A percentile compares a stretch with the other conserved stretches of the same genome.
Evolutionary conservation across 306 rosid species (phyloP).

Genomic region (Vachellia collinsii): DNA sequence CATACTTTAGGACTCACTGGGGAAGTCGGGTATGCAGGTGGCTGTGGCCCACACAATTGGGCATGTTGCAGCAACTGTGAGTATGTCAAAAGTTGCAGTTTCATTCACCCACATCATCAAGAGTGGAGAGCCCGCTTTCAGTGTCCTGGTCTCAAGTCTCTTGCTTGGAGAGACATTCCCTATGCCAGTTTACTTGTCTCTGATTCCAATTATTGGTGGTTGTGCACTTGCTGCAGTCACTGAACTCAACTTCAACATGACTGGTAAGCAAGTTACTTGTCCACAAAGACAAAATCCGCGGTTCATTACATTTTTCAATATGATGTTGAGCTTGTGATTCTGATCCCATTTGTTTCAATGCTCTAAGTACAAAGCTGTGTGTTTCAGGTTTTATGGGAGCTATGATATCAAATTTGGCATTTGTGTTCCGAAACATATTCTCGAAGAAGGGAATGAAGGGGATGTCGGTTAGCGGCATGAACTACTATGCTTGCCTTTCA

Average conservation of each 20-base stretch:
- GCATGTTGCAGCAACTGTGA: constrained; percentile 92
- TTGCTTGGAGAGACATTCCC: constrained; percentile 74
- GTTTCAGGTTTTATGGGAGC: constrained; percentile 86
- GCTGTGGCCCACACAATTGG: constrained; percentile 89
- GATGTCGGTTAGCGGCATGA: constrained; percentile 86
- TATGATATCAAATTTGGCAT: constrained; percentile 87
- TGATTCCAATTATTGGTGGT: constrained; percentile 79
- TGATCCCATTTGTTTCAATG: not conserved
- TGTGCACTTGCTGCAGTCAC: constrained; percentile 80
- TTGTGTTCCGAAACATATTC: constrained; percentile 79
- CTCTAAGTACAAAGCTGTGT: not conserved
- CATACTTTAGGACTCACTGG: not conserved
- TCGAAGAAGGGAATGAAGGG: constrained; percentile 93
- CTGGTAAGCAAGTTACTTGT: constrained; percentile 45
- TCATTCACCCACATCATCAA: constrained; percentile 88
- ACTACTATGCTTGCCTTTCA: constrained; percentile 88
- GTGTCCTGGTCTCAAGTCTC: constrained; percentile 74
- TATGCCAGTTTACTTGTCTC: constrained; percentile 65
- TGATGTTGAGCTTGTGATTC: not conserved
- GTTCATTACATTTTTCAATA: not conserved
- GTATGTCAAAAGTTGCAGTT: constrained; percentile 91
- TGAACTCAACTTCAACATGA: constrained; percentile 81
- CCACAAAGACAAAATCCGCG: not conserved
- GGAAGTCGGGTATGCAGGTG: constrained; percentile 50
- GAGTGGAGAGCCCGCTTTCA: constrained; percentile 88